Evolutionary conservation across 805 yeast species (phyloP).

Genomic region (Henningerozyma blattae): DNA sequence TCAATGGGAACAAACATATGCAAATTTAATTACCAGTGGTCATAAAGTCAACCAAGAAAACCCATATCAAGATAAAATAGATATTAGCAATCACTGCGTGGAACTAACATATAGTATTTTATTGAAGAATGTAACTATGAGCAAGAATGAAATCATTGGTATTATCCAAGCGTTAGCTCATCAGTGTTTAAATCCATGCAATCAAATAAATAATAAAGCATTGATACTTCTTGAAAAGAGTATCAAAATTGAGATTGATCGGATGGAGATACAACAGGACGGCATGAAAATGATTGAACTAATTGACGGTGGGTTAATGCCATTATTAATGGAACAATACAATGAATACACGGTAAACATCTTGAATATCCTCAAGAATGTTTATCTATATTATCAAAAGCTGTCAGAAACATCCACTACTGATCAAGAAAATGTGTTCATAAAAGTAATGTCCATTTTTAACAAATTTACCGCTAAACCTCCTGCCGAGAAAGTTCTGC

Average conservation of each 20-base stretch:
- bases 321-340: constrained; percentile 25
- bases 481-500: background rate
- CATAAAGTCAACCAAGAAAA: constrained; percentile 32
- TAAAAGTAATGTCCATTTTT: background rate
- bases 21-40: constrained; percentile 31
- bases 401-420: too few species aligned
- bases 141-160: constrained; percentile 34
- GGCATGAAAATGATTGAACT: constrained; percentile 25
- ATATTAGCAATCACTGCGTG: constrained; percentile 49
- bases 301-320: constrained; percentile 64
- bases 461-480: background rate
- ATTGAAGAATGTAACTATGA: constrained; percentile 18
- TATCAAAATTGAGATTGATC: background rate
- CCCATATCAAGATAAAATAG: constrained; percentile 43
- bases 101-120: constrained; percentile 44
- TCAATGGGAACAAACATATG: constrained; percentile 59
- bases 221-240: constrained; percentile 40
- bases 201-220: constrained; percentile 60
- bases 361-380: background rate
- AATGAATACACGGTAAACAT: background rate
- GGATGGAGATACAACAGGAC: background rate
- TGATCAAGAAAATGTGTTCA: too few species aligned
- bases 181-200: constrained; percentile 82
- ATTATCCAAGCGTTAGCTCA: constrained; percentile 74
- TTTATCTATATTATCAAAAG: background rate